Percentiles rank a stretch among this genome's conserved stretches.
phyloP scores from a whole-genome alignment of 2,329 filamentous ascomycete genomes.

The Calonectria ilicicola region DNA sequence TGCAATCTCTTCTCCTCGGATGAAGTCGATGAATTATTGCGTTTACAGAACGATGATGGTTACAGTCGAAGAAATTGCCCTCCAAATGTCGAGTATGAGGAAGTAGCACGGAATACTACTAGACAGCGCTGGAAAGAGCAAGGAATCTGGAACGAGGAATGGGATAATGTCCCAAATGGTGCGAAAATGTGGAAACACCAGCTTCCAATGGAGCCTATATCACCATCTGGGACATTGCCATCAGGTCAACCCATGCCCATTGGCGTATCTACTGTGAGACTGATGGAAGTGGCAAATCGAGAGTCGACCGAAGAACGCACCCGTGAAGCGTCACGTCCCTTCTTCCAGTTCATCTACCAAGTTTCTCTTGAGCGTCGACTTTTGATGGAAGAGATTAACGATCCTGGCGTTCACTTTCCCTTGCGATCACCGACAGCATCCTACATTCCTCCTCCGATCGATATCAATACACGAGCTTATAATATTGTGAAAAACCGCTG shows the following conservation, averaged over 20 bases:
- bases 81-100: accelerated
- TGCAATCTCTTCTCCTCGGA: not conserved
- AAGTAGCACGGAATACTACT: not conserved
- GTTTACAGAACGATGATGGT: not conserved
- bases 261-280: not conserved
- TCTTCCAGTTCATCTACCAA: not conserved
- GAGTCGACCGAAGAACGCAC: not conserved
- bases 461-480: not conserved
- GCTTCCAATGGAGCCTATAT: not conserved
- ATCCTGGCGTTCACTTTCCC: not conserved
- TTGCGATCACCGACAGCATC: not conserved
- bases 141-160: not conserved
- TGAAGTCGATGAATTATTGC: not conserved
- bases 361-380: not conserved
- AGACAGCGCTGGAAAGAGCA: not conserved
- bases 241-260: not conserved
- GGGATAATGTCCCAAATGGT: not conserved
- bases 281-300: not conserved
- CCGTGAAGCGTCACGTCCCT: not conserved
- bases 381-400: not conserved
- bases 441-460: not conserved
- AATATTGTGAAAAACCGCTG: not conserved
- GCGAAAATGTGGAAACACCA: not conserved
- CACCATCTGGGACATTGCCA: not conserved
- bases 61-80: not conserved